Evolutionary conservation across 176 grass and related monocot genomes (phyloP), one percentile per base, ranked within the genome.

Genomic region (sorghum (Sorghum bicolor)): DNA sequence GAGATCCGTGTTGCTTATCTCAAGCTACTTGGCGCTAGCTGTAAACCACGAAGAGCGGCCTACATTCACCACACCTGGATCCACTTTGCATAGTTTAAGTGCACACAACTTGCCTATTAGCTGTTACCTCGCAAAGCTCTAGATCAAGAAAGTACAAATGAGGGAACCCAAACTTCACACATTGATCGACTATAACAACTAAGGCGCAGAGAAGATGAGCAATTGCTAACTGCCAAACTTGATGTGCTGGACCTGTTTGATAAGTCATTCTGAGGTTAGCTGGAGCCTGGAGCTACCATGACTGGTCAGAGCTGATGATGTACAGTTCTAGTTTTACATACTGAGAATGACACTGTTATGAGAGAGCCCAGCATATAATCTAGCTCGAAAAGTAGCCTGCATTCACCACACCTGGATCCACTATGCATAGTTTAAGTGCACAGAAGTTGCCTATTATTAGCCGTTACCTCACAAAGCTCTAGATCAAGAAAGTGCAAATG

Each of bases 1-100:
- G 60, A 67, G 58, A 88, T 86, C 79, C 58, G 36, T 82, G 44
- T 29, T 78, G 3, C 78, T 44, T 12, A n/a, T 44, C 70, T 36
- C 4, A 72, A 8, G 40, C 41, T 5, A 6, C 34, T 36, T 6
- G 34, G 32, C 32, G 12, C 30, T 50, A 64, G 76, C 28, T 32
- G 63, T 9, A 64, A 81, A 22, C 32, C 32, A 33, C 32, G 34
- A 36, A 36, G 5, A 55, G 7, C 22, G 9, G 62, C 50, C 8
- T 39, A 19, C 38, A 75, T 75, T 89, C 41, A 25, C 30, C 0
- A 25, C 26, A 43, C 36, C 15, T 26, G 9, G 61, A 69, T 80
- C 31, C 5, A 67, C 70, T 22, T 32, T 67, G 34, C 60, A 63
- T 63, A 31, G 5, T 37, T 44, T 43, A 9, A 17, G 40, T 15